These are phyloP conservation scores for Aspergillus ostianus DNA, from an alignment of 495 filamentous ascomycete genomes.

Conservation along the genomic window DNA sequence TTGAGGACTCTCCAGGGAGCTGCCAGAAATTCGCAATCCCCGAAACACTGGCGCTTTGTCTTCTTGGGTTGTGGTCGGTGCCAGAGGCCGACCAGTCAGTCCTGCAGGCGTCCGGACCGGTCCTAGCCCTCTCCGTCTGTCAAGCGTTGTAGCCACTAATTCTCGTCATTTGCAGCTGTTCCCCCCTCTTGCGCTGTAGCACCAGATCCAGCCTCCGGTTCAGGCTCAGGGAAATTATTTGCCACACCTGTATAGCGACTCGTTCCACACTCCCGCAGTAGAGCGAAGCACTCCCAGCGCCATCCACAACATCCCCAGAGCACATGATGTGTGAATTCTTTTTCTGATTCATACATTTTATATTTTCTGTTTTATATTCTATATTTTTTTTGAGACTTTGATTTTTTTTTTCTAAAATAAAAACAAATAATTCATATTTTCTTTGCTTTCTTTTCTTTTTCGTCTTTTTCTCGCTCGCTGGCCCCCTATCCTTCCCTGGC, in stretches of 20 bases:
- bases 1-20: constrained; percentile 8
- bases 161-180: constrained; percentile 13
- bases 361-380: not conserved
- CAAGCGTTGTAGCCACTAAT: constrained; percentile 15
- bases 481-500: not conserved
- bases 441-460: constrained; percentile 1
- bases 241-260: constrained; percentile 15
- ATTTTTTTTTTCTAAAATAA: too few relatives aligned
- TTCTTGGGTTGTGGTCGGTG: constrained; percentile 14
- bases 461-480: not conserved
- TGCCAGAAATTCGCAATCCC: constrained; percentile 13
- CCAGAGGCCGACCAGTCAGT: constrained; percentile 11
- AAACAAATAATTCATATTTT: not conserved
- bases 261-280: constrained; percentile 18
- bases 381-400: constrained; percentile 4
- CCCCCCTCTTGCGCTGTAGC: constrained; percentile 12
- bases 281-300: constrained; percentile 14
- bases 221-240: constrained; percentile 12
- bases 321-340: constrained; percentile 4
- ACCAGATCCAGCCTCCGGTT: constrained; percentile 24
- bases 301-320: constrained; percentile 19
- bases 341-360: not conserved
- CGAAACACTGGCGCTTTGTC: constrained; percentile 13
- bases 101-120: constrained; percentile 18
- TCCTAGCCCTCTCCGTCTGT: constrained; percentile 14